These are phyloP conservation scores for Triadica sebifera DNA, from an alignment of 345 rosid genomes.

Conservation along the genomic window DNA sequence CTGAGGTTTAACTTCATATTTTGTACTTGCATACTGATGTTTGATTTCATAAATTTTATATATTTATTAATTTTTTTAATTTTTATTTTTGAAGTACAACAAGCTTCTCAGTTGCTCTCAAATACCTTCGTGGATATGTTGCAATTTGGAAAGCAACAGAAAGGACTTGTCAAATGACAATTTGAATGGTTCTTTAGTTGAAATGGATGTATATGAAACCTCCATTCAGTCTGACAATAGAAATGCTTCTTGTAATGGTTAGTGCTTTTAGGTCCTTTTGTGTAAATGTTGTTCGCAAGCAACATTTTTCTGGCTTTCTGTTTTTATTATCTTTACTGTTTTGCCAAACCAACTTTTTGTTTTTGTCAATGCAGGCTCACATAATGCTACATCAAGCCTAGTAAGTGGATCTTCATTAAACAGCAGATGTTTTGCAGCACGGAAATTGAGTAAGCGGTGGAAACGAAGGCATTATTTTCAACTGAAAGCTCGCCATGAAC, in stretches of 20 bases:
- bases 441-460: slow-evolving; percentile 83
- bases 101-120: slow-evolving; percentile 62
- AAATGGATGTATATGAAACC: slow-evolving; percentile 86
- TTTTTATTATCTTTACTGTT: neutral
- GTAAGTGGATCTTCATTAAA: slow-evolving; percentile 46
- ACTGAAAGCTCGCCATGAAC: slow-evolving; percentile 88
- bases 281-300: neutral
- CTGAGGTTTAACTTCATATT: neutral
- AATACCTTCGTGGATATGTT: slow-evolving; percentile 86
- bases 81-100: slow-evolving; percentile 52
- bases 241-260: slow-evolving; percentile 49
- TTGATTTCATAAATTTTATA: slow-evolving; percentile 9
- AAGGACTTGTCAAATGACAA: slow-evolving; percentile 48
- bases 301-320: neutral
- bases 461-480: slow-evolving; percentile 76
- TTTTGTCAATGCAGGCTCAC: slow-evolving; percentile 44
- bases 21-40: neutral
- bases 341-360: slow-evolving; percentile 2
- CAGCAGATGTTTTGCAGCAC: slow-evolving; percentile 53
- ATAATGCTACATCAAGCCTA: slow-evolving; percentile 44
- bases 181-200: slow-evolving; percentile 54
- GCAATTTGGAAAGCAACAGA: slow-evolving; percentile 70
- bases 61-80: slow-evolving; percentile 15
- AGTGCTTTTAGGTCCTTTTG: slow-evolving; percentile 14
- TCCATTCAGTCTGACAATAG: slow-evolving; percentile 30